Evolutionary conservation across 2,329 filamentous ascomycete genomes (phyloP).

Genomic region (Lecanosticta acicola): DNA sequence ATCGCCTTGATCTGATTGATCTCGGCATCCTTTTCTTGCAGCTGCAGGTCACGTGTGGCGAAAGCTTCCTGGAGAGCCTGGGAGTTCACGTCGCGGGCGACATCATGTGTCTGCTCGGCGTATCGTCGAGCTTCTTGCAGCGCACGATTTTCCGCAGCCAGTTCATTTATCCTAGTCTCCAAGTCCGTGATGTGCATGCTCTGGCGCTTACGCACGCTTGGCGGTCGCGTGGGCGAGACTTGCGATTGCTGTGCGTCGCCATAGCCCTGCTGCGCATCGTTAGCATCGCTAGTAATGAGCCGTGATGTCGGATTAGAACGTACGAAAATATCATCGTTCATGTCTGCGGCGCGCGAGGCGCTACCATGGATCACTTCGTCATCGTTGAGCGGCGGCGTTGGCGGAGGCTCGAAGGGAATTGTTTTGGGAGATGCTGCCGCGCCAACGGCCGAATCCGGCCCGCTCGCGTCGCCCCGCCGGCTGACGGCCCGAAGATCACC

Average conservation of each 20-base stretch:
- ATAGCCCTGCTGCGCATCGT: constrained; percentile 70
- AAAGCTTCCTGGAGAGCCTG: constrained; percentile 47
- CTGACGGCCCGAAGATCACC: constrained; percentile 69
- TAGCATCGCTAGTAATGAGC: constrained; percentile 3
- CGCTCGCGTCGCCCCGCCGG: constrained; percentile 43
- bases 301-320: constrained; percentile 46
- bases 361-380: constrained; percentile 81
- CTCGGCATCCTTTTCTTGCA: constrained; percentile 79
- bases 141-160: constrained; percentile 76
- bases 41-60: constrained; percentile 60
- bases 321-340: constrained; percentile 84
- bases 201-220: constrained; percentile 92
- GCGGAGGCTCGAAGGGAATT: constrained; percentile 39
- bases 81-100: constrained; percentile 47
- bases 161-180: constrained; percentile 75
- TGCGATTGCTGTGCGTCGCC: constrained; percentile 87
- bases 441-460: constrained; percentile 32
- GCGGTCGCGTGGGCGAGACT: constrained; percentile 82
- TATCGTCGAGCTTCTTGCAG: constrained; percentile 58
- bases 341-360: constrained; percentile 75
- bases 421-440: constrained; percentile 34
- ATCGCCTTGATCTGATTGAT: constrained; percentile 70
- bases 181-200: constrained; percentile 94
- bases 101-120: constrained; percentile 13
- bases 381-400: constrained; percentile 52